These are phyloP conservation scores for Thraustotheca clavata DNA, from an alignment of 352 stramenopile species.

Conservation along the genomic window DNA sequence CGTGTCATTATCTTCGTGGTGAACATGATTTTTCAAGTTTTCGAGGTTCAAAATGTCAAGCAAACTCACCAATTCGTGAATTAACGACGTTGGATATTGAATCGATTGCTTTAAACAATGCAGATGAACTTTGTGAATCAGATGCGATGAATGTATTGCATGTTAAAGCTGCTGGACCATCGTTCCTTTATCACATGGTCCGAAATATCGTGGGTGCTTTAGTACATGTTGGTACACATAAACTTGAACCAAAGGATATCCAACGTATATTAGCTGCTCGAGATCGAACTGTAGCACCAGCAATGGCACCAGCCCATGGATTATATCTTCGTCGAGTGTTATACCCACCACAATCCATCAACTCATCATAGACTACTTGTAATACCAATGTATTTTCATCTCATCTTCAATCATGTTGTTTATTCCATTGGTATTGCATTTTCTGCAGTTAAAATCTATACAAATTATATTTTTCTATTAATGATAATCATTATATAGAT, in stretches of 20 bases:
- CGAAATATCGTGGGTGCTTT: conserved; percentile 73
- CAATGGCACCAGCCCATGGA: conserved; percentile 16
- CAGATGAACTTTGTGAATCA: not conserved
- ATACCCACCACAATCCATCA: not conserved
- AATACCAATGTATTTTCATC: not conserved
- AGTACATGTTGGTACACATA: conserved; percentile 56
- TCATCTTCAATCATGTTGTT: too few species aligned
- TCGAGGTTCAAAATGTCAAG: conserved; percentile 14
- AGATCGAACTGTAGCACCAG: conserved; percentile 25
- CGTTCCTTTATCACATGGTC: conserved; percentile 83
- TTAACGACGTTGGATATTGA: not conserved
- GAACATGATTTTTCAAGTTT: conserved; percentile 21
- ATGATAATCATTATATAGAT: too few species aligned
- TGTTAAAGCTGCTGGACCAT: conserved; percentile 4
- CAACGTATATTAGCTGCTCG: conserved; percentile 39
- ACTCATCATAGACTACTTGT: not conserved
- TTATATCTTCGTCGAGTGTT: conserved; percentile 11
- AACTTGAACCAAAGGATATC: conserved; percentile 36
- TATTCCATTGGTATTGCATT: too few species aligned
- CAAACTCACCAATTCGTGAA: not conserved
- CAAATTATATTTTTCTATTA: too few species aligned
- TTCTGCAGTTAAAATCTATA: too few species aligned
- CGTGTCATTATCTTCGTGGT: conserved; percentile 8
- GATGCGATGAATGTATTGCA: conserved; percentile 1
- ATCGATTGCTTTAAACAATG: not conserved